These are phyloP conservation scores for Pseudogymnoascus destructans DNA, from an alignment of 2,329 filamentous ascomycete genomes.

Conservation along the genomic window DNA sequence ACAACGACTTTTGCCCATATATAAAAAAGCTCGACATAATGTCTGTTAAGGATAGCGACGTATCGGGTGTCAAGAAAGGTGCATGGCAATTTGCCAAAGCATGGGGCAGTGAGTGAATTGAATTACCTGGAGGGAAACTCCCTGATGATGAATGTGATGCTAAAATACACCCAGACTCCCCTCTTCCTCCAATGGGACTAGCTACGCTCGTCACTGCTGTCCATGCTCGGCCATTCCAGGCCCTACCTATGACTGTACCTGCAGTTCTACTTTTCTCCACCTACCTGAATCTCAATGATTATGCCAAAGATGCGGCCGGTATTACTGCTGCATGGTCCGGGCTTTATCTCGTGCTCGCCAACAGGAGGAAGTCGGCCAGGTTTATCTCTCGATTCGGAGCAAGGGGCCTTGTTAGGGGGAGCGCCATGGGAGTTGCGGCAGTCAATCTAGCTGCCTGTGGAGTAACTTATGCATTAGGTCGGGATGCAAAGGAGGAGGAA, in stretches of 20 bases:
- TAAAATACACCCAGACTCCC: conserved; percentile 37
- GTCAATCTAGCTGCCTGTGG: conserved; percentile 38
- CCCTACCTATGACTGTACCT: conserved; percentile 53
- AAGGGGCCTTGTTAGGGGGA: conserved; percentile 38
- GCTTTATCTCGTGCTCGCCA: conserved; percentile 49
- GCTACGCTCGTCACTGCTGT: conserved; percentile 54
- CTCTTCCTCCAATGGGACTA: conserved; percentile 50
- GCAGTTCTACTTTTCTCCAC: conserved; percentile 52
- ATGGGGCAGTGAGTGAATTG: conserved; percentile 36
- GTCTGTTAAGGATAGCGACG: conserved; percentile 17
- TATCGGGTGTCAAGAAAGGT: conserved; percentile 27
- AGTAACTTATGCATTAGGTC: conserved; percentile 37
- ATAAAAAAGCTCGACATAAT: conserved; percentile 15
- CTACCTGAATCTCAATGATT: conserved; percentile 51
- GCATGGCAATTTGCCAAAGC: conserved; percentile 33
- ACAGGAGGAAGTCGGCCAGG: conserved; percentile 36
- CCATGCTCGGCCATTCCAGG: conserved; percentile 52
- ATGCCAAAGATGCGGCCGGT: conserved; percentile 49
- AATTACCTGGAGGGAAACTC: neutral
- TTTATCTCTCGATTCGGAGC: conserved; percentile 35
- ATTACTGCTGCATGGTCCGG: conserved; percentile 52
- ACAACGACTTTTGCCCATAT: conserved; percentile 1
- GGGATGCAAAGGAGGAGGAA: conserved; percentile 25
- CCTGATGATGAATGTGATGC: neutral
- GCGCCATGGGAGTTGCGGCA: conserved; percentile 36